Base-by-base conservation (phyloP, 257 asterid genomes). In the Leonotis leonurus region DNA sequence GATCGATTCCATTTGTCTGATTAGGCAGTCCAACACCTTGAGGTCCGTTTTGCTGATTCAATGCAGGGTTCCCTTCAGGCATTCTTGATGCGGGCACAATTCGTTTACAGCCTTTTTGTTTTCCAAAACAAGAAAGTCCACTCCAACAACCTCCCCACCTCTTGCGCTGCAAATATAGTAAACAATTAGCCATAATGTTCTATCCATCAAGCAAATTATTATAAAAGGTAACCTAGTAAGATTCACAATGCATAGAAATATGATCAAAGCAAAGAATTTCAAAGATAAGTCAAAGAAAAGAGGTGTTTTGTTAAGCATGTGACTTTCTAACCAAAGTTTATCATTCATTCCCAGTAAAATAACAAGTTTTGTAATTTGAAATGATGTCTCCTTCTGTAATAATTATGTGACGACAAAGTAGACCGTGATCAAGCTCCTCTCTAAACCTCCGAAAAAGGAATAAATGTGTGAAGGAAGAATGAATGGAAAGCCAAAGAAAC, bases 81-180 rank as follows among this genome's bases (percentile, higher is more conserved):
- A 79, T 80, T 72, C 94, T 88, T 48, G 97, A 77, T 40, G 92
- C 83, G 1, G 97, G 97, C 12, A 80, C 91, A 0, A 89, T 84
- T 14, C 97, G 86, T 64, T 79, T 89, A 60, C 94, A 91, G 8
- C 94, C 97, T 67, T 86, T 89, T 63, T 82, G 85, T 69, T 81
- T 83, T 53, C 94, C 82, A 17, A 89, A 86, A 76, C 95, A 89
- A 25, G 95, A 74, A 60, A 89, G 72, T 56, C 94, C 86, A 48
- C 81, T 81, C 82, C 71, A 86, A 68, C 97, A 86, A 63, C 89
- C 85, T 63, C 85, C 83, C 97, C 95, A 89, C 73, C 94, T 81
- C 80, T 89, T 89, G 46, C 80, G 79, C 95, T 89, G 80, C 64
- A 73, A 80, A 63, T 13, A 18, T 13, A 53, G 39, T 26, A 45